Base-by-base conservation (phyloP, 2,329 filamentous ascomycete genomes). In the Colletotrichum viniferum region DNA sequence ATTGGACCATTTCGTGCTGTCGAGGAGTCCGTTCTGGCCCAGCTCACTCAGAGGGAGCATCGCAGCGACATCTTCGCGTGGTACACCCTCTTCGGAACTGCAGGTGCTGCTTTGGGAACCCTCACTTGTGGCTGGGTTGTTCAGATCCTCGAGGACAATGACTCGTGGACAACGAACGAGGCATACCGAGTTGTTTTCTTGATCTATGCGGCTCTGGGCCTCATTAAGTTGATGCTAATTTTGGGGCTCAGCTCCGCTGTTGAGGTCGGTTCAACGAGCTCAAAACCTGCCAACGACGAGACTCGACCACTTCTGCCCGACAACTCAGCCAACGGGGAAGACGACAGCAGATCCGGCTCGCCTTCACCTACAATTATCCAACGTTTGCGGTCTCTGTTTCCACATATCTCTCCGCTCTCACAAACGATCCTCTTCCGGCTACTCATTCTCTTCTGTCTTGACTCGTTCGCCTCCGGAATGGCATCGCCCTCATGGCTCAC, bases 1-100 rank as follows among this genome's bases (percentile, higher is more conserved):
- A 92, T 92, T 69, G 91, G 91, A 0, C 91, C 91, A 0, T 93
- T 93, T 75, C 86, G 89, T 52, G 91, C 91, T 52, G 86, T 93
- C 32, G 91, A 93, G 79, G 91, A 93, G 81, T 91, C 89, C 18
- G 88, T 89, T 7, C 82, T 92, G 3, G 90, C 91, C 5, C 90
- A 92, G 56, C 83, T 92, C 5, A 91, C 88, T 0, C 80, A 82
- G 1, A 78, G 85, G 6, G 81, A 83, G 3, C 83, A 84, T 4
- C 82, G 90, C 60, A 86, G 87, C 72, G 90, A 92, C 78, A 85
- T 93, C 32, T 92, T 90, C 76, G 91, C 91, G 5, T 93, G 91
- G 91, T 93, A 92, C 78, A 88, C 85, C 7, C 84, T 92, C 8
- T 81, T 87, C 2, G 93, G 92, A 4, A 89, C 87, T 0, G 88